Base-by-base conservation (phyloP, 2,329 filamentous ascomycete genomes). In the Penicillium nordicum region DNA sequence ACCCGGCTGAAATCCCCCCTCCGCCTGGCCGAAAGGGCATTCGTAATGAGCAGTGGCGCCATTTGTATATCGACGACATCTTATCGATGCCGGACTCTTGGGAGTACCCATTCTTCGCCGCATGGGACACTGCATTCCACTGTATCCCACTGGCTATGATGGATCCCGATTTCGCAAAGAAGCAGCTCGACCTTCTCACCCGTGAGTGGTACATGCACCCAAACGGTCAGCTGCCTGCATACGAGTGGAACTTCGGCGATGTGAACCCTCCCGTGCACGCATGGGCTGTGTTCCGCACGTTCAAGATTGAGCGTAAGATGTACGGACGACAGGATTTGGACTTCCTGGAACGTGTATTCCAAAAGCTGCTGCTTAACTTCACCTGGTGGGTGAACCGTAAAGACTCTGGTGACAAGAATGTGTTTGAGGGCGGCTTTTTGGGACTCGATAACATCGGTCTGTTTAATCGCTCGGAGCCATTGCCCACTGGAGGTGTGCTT, bases 331-430 rank as follows among this genome's bases (percentile, higher is more conserved):
- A 97, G 70, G 93, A 97, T 71, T 80, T 97, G 32, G 94, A 97
- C 74, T 97, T 97, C 76, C 82, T 97, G 10, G 93, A 97, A 79
- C 85, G 93, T 21, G 92, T 97, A 5, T 97, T 97, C 79, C 94
- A 97, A 71, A 97, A 97, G 74, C 77, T 97, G 58, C 80, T 97
- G 25, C 81, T 97, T 61, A 97, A 97, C 78, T 97, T 97, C 74
- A 97, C 94, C 4, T 97, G 94, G 94, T 97, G 93, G 93, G 93
- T 97, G 21, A 97, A 97, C 73, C 88, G 93, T 57, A 97, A 97
- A 76, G 93, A 97, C 67, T 83, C 84, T 11, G 90, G 96, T 10
- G 93, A 92, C 67, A 97, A 97, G 79, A 97, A 97, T 69, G 89
- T 97, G 29, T 97, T 97, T 65, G 94, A 97, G 71, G 94, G 93